These are phyloP conservation scores for Coemansia aciculifera DNA, from an alignment of 192 early-diverging fungal species.

Conservation along the genomic window DNA sequence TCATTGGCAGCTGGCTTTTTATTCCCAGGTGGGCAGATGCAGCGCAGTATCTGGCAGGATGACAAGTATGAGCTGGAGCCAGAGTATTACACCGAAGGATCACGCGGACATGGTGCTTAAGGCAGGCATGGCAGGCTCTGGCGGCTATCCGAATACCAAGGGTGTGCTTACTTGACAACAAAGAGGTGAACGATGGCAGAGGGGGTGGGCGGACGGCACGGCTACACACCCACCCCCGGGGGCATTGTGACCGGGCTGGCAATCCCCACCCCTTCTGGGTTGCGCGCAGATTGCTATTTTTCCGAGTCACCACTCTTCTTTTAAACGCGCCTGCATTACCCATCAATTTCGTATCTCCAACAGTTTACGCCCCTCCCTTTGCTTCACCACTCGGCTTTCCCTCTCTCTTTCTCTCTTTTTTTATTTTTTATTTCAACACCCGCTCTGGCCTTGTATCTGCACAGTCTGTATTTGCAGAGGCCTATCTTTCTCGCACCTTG, in stretches of 20 bases:
- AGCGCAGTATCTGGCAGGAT: neutral
- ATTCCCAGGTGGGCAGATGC: neutral
- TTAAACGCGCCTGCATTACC: conserved; percentile 57
- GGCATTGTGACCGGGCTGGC: neutral
- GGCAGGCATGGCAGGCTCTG: neutral
- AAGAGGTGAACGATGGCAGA: neutral
- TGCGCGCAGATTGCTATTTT: conserved; percentile 25
- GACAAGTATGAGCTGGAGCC: neutral
- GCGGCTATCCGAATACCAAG: neutral
- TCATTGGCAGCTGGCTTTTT: neutral
- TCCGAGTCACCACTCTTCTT: conserved; percentile 50
- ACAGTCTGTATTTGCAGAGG: neutral
- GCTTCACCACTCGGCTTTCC: neutral
- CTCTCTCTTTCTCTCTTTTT: conserved; percentile 14
- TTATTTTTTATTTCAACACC: conserved; percentile 9
- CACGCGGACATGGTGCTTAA: neutral
- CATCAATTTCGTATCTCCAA: conserved; percentile 47
- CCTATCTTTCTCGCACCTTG: conserved; percentile 1
- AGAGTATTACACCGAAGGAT: conserved; percentile 1
- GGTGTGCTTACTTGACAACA: neutral
- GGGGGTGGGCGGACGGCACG: neutral
- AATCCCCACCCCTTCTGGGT: conserved; percentile 13
- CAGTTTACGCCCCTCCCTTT: conserved; percentile 18
- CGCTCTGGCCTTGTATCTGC: neutral
- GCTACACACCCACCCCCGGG: neutral